Percentiles rank a stretch among this genome's conserved stretches.
These are phyloP conservation scores for Crataegus laevigata DNA, from an alignment of 306 rosid species.

Conservation along the genomic window DNA sequence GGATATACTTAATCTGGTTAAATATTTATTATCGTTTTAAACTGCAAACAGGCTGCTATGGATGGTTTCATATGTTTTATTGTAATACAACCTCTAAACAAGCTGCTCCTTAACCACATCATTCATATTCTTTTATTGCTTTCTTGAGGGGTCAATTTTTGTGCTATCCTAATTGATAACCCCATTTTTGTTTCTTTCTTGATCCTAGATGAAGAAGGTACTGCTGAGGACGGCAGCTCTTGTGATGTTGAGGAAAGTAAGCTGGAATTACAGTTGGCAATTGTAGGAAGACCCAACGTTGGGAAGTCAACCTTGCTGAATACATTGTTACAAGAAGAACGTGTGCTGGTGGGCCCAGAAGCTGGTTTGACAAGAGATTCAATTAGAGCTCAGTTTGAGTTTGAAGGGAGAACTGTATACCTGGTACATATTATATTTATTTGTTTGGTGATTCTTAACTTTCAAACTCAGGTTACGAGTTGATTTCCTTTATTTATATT, in stretches of 20 bases:
- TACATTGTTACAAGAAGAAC: slow-evolving; percentile 81
- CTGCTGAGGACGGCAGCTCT: slow-evolving; percentile 21
- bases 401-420: slow-evolving; percentile 76
- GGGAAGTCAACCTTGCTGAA: slow-evolving; percentile 91
- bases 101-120: not conserved
- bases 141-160: not conserved
- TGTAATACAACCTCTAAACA: not conserved
- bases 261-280: slow-evolving; percentile 76
- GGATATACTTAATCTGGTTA: not conserved
- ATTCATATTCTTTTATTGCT: not conserved
- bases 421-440: slow-evolving; percentile 35
- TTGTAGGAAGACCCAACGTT: slow-evolving; percentile 95
- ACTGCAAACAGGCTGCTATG: not conserved
- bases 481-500: not conserved
- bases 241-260: slow-evolving; percentile 55
- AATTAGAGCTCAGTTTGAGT: slow-evolving; percentile 81
- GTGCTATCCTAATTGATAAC: slow-evolving; percentile 5
- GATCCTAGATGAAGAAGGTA: slow-evolving; percentile 41
- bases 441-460: not conserved
- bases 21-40: not conserved
- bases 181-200: slow-evolving; percentile 13
- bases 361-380: slow-evolving; percentile 96
- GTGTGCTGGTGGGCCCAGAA: slow-evolving; percentile 96
- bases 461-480: not conserved
- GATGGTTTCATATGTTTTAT: not conserved